Evolutionary conservation across 495 filamentous ascomycete species (phyloP), one percentile per base, ranked within the genome.

Genomic region (Cercophora sp.): DNA sequence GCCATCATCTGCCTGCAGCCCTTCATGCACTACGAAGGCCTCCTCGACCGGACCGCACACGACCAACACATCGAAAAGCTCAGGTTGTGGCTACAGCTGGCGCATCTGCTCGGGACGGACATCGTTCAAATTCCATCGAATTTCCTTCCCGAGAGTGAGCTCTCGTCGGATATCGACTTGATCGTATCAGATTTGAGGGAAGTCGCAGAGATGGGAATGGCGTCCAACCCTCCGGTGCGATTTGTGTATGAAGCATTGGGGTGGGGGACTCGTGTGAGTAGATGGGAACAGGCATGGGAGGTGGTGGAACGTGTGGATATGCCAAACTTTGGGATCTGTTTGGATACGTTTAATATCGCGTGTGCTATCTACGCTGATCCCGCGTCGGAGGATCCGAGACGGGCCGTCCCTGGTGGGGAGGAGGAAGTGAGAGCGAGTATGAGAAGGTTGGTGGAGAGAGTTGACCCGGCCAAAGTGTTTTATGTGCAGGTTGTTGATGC

Each of bases 271-370:
- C 79, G 83, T 56, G 68, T 85, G 54, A 75, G 89, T 61, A 83
- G 76, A 0, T 86, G 87, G 88, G 85, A 91, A 60, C 69, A 70
- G 26, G 80, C 76, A 49, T 93, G 84, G 82, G 76, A 84, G 22
- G 67, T 91, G n/a, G 82, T 89, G 0, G 60, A 73, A 42, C 66
- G 62, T 15, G 86, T 90, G 32, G 67, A 89, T 61, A 68, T 86
- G 3, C 73, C 77, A 11, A 91, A 91, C 67, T 88, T 91, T 56
- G 88, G 87, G 8, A 70, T 89, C 47, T 90, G 86, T 67, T 75
- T 91, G 13, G 88, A 91, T 68, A 88, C 85, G 0, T 93, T 87
- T 67, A 89, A 93, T 68, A 87, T 91, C 39, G 84, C 84, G 0
- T 87, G 81, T 1, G 72, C 84, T 26, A 79, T 88, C 22, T 93